A percentile compares a stretch with the other conserved stretches of the same genome.
Evolutionary conservation across 2,329 filamentous ascomycete species (phyloP).

Genomic region (Sporothrix sp.): DNA sequence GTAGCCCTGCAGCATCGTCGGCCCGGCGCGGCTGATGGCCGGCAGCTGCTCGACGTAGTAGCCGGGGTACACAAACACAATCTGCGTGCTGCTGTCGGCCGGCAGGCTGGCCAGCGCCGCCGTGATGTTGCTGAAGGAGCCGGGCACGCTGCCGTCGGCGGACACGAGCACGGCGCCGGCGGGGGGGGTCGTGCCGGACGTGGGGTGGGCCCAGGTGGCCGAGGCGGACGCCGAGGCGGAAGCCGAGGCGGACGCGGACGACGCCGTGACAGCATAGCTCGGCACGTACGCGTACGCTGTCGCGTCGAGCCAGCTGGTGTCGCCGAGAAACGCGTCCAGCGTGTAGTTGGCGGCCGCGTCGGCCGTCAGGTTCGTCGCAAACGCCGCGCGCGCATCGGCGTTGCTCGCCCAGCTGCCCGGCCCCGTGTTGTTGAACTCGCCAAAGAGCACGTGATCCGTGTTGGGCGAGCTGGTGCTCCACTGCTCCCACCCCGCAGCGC

Average conservation of each 20-base stretch:
- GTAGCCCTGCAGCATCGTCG: slow-evolving; percentile 37
- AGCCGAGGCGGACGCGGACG: slow-evolving; percentile 16
- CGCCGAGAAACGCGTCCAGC: slow-evolving; percentile 29
- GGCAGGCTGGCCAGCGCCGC: slow-evolving; percentile 22
- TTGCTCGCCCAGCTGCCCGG: slow-evolving; percentile 25
- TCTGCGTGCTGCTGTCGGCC: slow-evolving; percentile 16
- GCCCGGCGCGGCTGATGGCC: slow-evolving; percentile 36
- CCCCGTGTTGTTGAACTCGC: slow-evolving; percentile 25
- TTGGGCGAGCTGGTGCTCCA: slow-evolving; percentile 27
- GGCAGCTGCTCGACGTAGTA: slow-evolving; percentile 52
- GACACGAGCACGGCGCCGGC: slow-evolving; percentile 34
- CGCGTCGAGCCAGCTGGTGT: slow-evolving; percentile 33
- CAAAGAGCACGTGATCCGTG: slow-evolving; percentile 27
- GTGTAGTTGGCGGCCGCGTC: slow-evolving; percentile 27
- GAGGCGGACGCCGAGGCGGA: slow-evolving; percentile 1
- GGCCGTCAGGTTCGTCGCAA: slow-evolving; percentile 28
- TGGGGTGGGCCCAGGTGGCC: slow-evolving; percentile 27
- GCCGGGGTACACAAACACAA: slow-evolving; percentile 51
- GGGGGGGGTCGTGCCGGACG: slow-evolving; percentile 32
- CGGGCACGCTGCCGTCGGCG: slow-evolving; percentile 19
- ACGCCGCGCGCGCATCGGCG: slow-evolving; percentile 23
- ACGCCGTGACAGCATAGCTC: slow-evolving; percentile 23
- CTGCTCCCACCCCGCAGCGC: slow-evolving; percentile 45
- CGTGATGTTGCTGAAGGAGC: slow-evolving; percentile 24
- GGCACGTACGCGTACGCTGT: slow-evolving; percentile 30